These are phyloP conservation scores for Sistotremastrum suecicum DNA, from an alignment of 768 basidiomycete genomes.

Conservation along the genomic window DNA sequence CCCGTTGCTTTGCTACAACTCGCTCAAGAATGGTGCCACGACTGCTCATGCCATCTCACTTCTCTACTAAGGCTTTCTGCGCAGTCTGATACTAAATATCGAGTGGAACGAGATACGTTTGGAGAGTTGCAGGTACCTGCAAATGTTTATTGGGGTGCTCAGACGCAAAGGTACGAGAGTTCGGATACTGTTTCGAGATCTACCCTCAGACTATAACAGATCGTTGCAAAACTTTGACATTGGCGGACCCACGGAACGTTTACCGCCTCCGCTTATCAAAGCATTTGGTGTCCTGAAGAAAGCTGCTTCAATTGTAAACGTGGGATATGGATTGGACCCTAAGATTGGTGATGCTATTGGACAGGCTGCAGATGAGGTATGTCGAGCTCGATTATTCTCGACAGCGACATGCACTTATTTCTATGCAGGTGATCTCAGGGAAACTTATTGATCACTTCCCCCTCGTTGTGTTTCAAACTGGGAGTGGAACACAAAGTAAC, in stretches of 20 bases:
- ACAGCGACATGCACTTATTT: background rate
- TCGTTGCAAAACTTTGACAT: slow-evolving; percentile 98
- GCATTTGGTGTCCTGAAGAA: slow-evolving; percentile 97
- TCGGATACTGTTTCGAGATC: background rate
- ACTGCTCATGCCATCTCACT: too few species aligned
- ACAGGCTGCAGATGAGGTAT: slow-evolving; percentile 84
- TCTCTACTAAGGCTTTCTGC: background rate
- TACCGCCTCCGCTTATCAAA: slow-evolving; percentile 92
- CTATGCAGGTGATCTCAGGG: slow-evolving; percentile 81
- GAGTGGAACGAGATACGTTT: slow-evolving; percentile 87
- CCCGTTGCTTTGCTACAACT: too few species aligned
- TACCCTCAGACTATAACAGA: slow-evolving; percentile 21
- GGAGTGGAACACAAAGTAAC: slow-evolving; percentile 97
- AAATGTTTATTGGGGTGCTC: slow-evolving; percentile 93
- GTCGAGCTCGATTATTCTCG: slow-evolving; percentile 9
- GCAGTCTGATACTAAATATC: slow-evolving; percentile 39
- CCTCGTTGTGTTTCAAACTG: slow-evolving; percentile 97
- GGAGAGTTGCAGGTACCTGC: slow-evolving; percentile 84
- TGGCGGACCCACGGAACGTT: slow-evolving; percentile 84
- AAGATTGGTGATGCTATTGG: slow-evolving; percentile 83
- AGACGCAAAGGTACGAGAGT: slow-evolving; percentile 71
- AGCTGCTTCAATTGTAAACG: slow-evolving; percentile 86
- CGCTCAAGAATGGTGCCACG: too few species aligned
- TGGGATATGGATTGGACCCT: slow-evolving; percentile 78
- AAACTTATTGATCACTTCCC: slow-evolving; percentile 94